Base-by-base conservation (phyloP, 768 basidiomycete genomes). In the Amanita rubescens region DNA sequence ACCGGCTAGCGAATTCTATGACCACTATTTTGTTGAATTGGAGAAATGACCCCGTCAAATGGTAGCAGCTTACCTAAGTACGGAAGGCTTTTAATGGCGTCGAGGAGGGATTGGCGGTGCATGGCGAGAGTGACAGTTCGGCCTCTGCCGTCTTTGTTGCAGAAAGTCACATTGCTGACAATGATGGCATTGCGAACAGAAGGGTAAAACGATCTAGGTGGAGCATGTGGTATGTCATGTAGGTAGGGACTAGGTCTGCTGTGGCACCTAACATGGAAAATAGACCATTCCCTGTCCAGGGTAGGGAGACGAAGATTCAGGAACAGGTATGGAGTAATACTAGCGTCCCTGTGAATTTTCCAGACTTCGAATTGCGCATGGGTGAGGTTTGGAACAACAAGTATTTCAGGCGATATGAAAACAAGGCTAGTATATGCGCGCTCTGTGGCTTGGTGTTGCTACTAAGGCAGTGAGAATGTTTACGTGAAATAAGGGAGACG, bases 231-330 rank as follows among this genome's bases (percentile, higher is more conserved):
- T 15, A 49, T 41, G 33, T 25, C 52, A 24, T 51, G 54, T 17
- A 59, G 55, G 0, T 62, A 57, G 0, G 75, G 74, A 57, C 73
- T 75, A 25, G 74, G 75, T 57, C 77, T 73, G 3, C 67, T 66
- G 8, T 73, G 66, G 53, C 72, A 72, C 14, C 43, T 53, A n/a
- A 53, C 9, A 30, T 27, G 7, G 30, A 33, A 22, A 19, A 55
- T 39, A 46, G 39, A 37, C 22, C 41, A n/a, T 11, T 22, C 34
- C 3, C 14, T 19, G 22, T 20, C 35, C 1, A 42, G 10, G 17
- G 24, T 19, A 5, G 52, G 44, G 6, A 46, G 11, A 5, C n/a
- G 55, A 44, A 58, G 58, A 25, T 30, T 27, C 15, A 59, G 3
- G 19, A 49, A 49, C 27, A 49, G 38, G 4, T 32, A 20, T 8